phyloP scores from a whole-genome alignment of 1,284 basidiomycete genomes.

The Leccinum huronense region DNA sequence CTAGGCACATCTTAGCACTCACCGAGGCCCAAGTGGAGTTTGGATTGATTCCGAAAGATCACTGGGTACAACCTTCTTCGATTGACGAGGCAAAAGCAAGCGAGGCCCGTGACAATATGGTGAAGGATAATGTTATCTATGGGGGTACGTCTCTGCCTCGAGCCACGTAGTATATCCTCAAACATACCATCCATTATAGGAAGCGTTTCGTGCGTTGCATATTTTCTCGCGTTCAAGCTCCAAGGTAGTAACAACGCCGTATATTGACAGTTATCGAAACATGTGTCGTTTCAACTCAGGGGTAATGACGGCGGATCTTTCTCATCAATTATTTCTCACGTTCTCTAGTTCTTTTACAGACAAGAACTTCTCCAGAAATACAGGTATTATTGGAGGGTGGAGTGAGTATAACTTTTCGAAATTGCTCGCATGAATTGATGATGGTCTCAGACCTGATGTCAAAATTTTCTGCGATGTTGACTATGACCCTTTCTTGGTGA shows the following conservation, averaged over 20 bases:
- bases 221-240: constrained; percentile 6
- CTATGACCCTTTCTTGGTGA: constrained; percentile 86
- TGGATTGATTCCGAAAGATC: constrained; percentile 75
- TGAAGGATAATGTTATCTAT: constrained; percentile 82
- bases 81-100: constrained; percentile 79
- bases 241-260: constrained; percentile 5
- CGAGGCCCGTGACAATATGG: constrained; percentile 74
- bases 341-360: constrained; percentile 77
- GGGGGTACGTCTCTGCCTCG: constrained; percentile 52
- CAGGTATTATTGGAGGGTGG: constrained; percentile 91
- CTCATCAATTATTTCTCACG: constrained; percentile 4
- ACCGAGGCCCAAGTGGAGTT: constrained; percentile 72
- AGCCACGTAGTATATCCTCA: background rate
- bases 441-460: constrained; percentile 63
- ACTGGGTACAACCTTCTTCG: constrained; percentile 86
- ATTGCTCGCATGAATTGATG: constrained; percentile 1
- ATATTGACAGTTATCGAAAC: constrained; percentile 63
- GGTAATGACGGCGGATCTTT: constrained; percentile 44
- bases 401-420: constrained; percentile 40
- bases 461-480: constrained; percentile 86
- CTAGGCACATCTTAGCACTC: constrained; percentile 62
- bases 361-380: constrained; percentile 79
- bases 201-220: constrained; percentile 57
- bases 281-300: constrained; percentile 97
- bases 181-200: constrained; percentile 37